Percentiles rank a stretch among this genome's conserved stretches.
Evolutionary conservation across 2,329 filamentous ascomycete species (phyloP).

Genomic region (Mycosphaerella arachidis): DNA sequence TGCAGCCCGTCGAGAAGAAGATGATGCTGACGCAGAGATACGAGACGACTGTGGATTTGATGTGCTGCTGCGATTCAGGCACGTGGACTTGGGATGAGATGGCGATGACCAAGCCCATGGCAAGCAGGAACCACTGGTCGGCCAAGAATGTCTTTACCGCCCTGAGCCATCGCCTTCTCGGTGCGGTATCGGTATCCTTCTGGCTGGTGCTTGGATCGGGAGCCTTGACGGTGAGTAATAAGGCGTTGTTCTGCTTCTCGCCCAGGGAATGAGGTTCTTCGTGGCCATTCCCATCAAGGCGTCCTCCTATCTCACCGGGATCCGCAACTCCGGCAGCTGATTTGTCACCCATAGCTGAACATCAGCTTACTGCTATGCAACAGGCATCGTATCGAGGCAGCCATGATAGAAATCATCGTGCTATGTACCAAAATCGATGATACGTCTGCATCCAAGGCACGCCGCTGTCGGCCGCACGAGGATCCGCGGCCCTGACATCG

Average conservation of each 20-base stretch:
- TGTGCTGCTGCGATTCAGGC: slow-evolving; percentile 50
- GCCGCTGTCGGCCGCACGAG: not conserved
- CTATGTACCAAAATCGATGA: not conserved
- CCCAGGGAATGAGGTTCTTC: not conserved
- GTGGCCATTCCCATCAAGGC: not conserved
- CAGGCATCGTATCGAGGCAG: not conserved
- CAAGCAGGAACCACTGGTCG: slow-evolving; percentile 63
- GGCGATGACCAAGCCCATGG: slow-evolving; percentile 51
- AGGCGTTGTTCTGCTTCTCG: not conserved
- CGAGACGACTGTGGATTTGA: slow-evolving; percentile 51
- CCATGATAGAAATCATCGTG: not conserved
- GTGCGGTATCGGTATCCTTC: not conserved
- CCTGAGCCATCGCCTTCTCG: not conserved
- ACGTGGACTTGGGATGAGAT: slow-evolving; percentile 54
- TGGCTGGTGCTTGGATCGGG: not conserved
- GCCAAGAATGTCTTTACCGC: slow-evolving; percentile 4
- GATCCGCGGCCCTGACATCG: not conserved
- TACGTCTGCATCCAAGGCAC: not conserved
- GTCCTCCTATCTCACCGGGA: not conserved
- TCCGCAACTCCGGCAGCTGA: not conserved
- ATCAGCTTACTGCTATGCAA: not conserved
- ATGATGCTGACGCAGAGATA: slow-evolving; percentile 67
- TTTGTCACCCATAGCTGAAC: not conserved
- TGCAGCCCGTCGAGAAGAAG: slow-evolving; percentile 67
- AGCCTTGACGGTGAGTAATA: not conserved